Percentiles rank a stretch among this genome's conserved stretches.
phyloP scores from a whole-genome alignment of 352 stramenopile species.

The Globisporangium nodosum region DNA sequence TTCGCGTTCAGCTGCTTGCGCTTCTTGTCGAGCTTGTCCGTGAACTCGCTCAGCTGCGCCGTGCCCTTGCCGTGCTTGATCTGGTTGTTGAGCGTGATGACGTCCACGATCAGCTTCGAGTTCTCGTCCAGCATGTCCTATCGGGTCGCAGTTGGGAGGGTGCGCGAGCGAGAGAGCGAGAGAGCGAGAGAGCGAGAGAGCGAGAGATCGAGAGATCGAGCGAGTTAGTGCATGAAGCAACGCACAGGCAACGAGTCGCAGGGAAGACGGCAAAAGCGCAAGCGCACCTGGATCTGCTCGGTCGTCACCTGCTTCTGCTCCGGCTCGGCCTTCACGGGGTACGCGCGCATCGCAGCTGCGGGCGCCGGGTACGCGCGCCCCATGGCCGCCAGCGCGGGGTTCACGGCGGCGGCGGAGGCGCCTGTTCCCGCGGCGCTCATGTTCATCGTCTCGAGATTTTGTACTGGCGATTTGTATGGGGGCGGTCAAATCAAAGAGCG shows the following conservation, averaged over 20 bases:
- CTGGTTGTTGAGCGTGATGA: constrained; percentile 85
- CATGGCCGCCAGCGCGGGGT: constrained; percentile 26
- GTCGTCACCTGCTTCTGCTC: constrained; percentile 69
- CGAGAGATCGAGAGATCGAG: background rate
- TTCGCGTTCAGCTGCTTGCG: constrained; percentile 88
- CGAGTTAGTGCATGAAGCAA: background rate
- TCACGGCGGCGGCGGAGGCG: constrained; percentile 1
- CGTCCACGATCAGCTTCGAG: constrained; percentile 81
- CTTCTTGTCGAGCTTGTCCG: constrained; percentile 86
- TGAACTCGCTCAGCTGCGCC: constrained; percentile 65
- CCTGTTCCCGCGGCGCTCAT: constrained; percentile 2
- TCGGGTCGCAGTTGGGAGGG: background rate
- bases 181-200: background rate
- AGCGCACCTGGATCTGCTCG: constrained; percentile 77
- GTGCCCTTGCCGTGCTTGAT: constrained; percentile 84
- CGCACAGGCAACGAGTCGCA: background rate
- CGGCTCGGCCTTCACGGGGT: constrained; percentile 24
- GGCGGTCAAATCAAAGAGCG: background rate
- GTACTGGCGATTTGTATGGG: background rate
- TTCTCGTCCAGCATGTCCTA: constrained; percentile 87
- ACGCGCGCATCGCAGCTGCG: constrained; percentile 9
- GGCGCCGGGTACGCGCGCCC: constrained; percentile 12
- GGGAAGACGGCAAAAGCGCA: background rate
- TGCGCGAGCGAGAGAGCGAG: background rate
- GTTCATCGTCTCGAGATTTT: constrained; percentile 1